Evolutionary conservation across 2,329 filamentous ascomycete species (phyloP).

Genomic region (Aspergillus fijiensis): DNA sequence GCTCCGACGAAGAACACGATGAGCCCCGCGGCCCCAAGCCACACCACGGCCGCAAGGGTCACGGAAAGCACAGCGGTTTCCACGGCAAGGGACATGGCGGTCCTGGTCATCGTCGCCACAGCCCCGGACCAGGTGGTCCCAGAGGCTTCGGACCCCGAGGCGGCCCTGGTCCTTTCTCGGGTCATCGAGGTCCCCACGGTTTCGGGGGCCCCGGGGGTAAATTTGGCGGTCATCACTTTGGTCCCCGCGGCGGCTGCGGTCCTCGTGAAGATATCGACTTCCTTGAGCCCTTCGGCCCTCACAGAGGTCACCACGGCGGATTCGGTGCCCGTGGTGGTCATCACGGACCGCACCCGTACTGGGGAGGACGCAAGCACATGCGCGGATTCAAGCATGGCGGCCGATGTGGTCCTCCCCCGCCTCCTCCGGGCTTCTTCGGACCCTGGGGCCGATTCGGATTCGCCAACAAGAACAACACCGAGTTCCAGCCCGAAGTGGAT

Average conservation of each 20-base stretch:
- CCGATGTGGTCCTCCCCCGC: not conserved
- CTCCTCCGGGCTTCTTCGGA: not conserved
- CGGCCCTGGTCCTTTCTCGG: not conserved
- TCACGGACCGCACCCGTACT: not conserved
- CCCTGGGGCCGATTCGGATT: not conserved
- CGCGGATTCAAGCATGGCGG: constrained; percentile 4
- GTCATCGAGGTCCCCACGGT: not conserved
- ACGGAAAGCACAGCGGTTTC: not conserved
- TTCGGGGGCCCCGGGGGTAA: not conserved
- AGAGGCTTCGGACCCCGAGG: not conserved
- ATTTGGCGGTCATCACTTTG: not conserved
- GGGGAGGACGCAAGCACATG: constrained; percentile 3
- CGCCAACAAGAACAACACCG: not conserved
- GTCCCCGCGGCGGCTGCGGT: not conserved
- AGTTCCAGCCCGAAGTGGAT: constrained; percentile 7
- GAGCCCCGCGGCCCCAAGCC: not conserved
- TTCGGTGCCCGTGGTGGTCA: not conserved
- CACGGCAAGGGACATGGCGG: not conserved
- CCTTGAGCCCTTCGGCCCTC: not conserved
- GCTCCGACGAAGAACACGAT: not conserved
- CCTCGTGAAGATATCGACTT: not conserved
- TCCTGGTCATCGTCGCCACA: not conserved
- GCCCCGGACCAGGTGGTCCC: not conserved
- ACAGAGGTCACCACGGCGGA: not conserved
- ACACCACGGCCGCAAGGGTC: not conserved